A percentile compares a stretch with the other conserved stretches of the same genome.
These are phyloP conservation scores for Trichosporon sp. DNA, from an alignment of 1,284 basidiomycete species.

Conservation along the genomic window DNA sequence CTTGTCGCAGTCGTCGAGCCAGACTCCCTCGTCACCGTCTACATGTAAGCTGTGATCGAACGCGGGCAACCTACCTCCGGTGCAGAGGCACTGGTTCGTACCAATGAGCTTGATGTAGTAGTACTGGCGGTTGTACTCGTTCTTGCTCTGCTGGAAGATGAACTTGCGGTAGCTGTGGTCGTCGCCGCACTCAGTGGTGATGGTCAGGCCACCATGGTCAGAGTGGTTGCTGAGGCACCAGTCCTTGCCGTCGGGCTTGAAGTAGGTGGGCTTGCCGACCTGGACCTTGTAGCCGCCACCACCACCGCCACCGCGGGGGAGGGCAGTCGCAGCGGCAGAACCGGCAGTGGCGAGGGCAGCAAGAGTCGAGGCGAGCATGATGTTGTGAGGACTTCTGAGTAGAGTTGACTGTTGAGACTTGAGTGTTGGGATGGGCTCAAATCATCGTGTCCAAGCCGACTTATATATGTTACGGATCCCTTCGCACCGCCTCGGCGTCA, in stretches of 20 bases:
- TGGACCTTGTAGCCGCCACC: not conserved
- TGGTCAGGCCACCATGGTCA: not conserved
- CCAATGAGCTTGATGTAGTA: not conserved
- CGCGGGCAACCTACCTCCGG: not conserved
- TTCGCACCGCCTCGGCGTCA: too few species aligned
- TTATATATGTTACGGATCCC: not conserved
- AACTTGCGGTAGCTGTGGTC: not conserved
- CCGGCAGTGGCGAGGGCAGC: not conserved
- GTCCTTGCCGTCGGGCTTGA: not conserved
- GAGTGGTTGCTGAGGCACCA: not conserved
- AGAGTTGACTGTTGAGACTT: not conserved
- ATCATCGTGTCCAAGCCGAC: not conserved
- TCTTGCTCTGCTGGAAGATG: not conserved
- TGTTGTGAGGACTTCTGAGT: not conserved
- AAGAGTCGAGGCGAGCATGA: not conserved
- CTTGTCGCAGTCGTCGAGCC: not conserved
- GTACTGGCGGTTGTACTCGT: not conserved
- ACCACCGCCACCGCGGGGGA: too few species aligned
- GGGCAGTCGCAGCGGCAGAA: not conserved
- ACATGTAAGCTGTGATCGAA: not conserved
- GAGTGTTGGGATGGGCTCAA: not conserved
- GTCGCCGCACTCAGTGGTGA: not conserved
- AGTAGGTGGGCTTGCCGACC: not conserved
- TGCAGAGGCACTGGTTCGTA: not conserved
- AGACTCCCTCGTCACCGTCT: not conserved